These are phyloP conservation scores for Colletotrichum tropicale DNA, from an alignment of 2,329 filamentous ascomycete species.

Conservation along the genomic window DNA sequence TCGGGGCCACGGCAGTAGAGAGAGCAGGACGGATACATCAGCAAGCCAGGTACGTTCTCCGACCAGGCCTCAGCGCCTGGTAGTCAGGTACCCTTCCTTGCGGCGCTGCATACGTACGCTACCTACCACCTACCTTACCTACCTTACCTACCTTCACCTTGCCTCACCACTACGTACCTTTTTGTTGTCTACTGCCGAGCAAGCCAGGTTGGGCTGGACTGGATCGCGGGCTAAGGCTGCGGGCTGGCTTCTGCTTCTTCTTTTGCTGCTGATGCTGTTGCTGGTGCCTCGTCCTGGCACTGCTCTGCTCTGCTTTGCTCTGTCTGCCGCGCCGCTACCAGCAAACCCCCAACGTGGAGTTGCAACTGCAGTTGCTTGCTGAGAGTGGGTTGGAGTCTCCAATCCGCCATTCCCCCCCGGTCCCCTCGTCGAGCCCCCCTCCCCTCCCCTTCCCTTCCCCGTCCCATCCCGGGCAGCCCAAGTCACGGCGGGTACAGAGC, in stretches of 20 bases:
- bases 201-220: neutral
- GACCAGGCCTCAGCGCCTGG: neutral
- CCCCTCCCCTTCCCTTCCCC: neutral
- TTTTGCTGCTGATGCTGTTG: neutral
- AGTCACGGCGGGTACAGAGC: slow-evolving; percentile 12
- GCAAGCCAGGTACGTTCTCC: slow-evolving; percentile 1
- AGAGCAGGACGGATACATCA: neutral
- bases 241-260: neutral
- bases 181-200: neutral
- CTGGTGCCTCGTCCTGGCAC: neutral
- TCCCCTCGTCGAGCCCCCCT: neutral
- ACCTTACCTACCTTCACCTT: neutral
- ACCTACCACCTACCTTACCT: neutral
- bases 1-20: neutral
- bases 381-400: neutral
- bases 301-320: neutral
- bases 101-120: neutral
- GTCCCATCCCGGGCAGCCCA: slow-evolving; percentile 10
- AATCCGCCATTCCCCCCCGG: neutral
- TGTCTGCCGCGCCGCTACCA: neutral
- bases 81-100: neutral
- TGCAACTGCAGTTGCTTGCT: slow-evolving; percentile 1
- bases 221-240: neutral
- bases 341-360: slow-evolving; percentile 4
- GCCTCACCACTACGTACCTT: neutral